Conservation (phyloP, 2,329 filamentous ascomycete species). For the Fusarium austroafricanum region DNA sequence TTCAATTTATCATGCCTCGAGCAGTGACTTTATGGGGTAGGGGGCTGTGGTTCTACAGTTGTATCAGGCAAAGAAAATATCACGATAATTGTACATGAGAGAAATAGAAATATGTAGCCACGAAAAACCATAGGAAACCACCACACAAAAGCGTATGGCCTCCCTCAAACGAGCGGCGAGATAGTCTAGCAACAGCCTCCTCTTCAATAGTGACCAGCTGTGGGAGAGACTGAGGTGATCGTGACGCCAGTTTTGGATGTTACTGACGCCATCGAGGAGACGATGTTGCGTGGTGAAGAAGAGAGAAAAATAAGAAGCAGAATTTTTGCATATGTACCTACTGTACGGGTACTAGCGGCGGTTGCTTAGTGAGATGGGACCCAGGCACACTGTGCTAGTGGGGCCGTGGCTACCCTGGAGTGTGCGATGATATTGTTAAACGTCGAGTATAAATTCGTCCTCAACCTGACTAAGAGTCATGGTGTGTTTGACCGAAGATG, state of each 20-base stretch:
- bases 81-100: not conserved
- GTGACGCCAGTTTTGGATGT: constrained; percentile 43
- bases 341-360: constrained; percentile 18
- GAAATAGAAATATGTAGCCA: constrained; percentile 52
- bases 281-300: constrained; percentile 49
- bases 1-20: too few species aligned
- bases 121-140: constrained; percentile 58
- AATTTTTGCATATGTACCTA: constrained; percentile 27
- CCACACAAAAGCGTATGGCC: constrained; percentile 54
- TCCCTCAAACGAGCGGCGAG: constrained; percentile 59
- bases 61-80: not conserved
- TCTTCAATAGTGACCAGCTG: constrained; percentile 40
- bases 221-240: constrained; percentile 37
- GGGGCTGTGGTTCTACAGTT: not conserved
- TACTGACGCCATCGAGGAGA: constrained; percentile 41
- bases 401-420: not conserved
- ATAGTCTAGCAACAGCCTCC: constrained; percentile 53
- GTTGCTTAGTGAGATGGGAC: constrained; percentile 13
- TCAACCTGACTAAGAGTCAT: not conserved
- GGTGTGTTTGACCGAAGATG: constrained; percentile 2
- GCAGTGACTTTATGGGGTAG: too few species aligned
- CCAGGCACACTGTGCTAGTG: not conserved
- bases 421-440: not conserved
- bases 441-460: not conserved
- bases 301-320: constrained; percentile 5